A percentile compares a stretch with the other conserved stretches of the same genome.
Evolutionary conservation across 768 basidiomycete species (phyloP).

Genomic region (Tricholoma sp.): DNA sequence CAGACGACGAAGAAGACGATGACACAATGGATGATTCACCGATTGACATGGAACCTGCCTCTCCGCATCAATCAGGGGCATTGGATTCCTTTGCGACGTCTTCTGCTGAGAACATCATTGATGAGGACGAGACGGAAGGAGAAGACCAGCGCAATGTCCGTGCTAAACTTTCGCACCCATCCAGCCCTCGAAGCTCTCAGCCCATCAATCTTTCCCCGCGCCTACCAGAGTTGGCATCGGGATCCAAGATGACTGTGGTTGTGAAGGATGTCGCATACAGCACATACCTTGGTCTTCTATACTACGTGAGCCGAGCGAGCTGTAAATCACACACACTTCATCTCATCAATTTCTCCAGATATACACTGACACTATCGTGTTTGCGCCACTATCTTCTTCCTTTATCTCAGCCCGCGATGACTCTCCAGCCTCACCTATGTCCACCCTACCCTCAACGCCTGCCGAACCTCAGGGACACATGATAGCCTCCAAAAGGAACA

Average conservation of each 20-base stretch:
- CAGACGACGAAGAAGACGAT: constrained; percentile 36
- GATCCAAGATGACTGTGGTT: constrained; percentile 27
- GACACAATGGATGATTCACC: constrained; percentile 13
- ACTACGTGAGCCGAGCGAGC: constrained; percentile 53
- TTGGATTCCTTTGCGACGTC: constrained; percentile 5
- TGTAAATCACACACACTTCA: neutral
- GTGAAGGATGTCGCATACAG: constrained; percentile 48
- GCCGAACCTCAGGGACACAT: constrained; percentile 25
- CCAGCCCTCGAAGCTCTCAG: constrained; percentile 17
- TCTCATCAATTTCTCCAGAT: constrained; percentile 39
- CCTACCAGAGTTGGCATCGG: neutral
- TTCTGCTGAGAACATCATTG: constrained; percentile 6
- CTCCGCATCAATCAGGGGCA: constrained; percentile 5
- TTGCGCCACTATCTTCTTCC: constrained; percentile 78
- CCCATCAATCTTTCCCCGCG: neutral
- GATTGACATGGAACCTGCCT: constrained; percentile 22
- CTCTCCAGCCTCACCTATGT: constrained; percentile 19
- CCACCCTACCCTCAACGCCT: constrained; percentile 20
- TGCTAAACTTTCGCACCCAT: constrained; percentile 18
- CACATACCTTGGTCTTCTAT: constrained; percentile 48
- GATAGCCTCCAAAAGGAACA: constrained; percentile 15
- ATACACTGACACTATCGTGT: constrained; percentile 80
- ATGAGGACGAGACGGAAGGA: constrained; percentile 21
- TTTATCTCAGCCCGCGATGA: constrained; percentile 33
- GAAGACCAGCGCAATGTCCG: constrained; percentile 18